A percentile compares a stretch with the other conserved stretches of the same genome.
Evolutionary conservation across 2,329 filamentous ascomycete genomes (phyloP).

Genomic region (Ambrosiella beaveri): DNA sequence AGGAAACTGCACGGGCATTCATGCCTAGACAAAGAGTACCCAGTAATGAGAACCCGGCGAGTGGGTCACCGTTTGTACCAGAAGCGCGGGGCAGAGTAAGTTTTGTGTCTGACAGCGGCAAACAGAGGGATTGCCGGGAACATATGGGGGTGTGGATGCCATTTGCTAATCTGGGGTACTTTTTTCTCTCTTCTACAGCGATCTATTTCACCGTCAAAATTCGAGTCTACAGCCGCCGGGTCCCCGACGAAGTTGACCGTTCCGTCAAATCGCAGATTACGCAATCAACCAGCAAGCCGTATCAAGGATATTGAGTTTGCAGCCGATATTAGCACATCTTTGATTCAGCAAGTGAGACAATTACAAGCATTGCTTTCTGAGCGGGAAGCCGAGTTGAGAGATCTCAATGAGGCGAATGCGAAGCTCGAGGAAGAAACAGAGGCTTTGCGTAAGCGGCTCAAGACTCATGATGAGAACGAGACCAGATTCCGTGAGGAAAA

Average conservation of each 20-base stretch:
- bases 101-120: neutral
- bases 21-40: slow-evolving; percentile 67
- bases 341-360: slow-evolving; percentile 85
- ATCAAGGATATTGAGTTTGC: slow-evolving; percentile 96
- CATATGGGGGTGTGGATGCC: neutral
- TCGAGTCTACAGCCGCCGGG: slow-evolving; percentile 65
- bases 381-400: slow-evolving; percentile 71
- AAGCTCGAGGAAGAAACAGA: slow-evolving; percentile 74
- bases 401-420: slow-evolving; percentile 43
- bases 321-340: slow-evolving; percentile 90
- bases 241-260: slow-evolving; percentile 82
- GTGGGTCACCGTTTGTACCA: slow-evolving; percentile 33
- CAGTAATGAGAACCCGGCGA: slow-evolving; percentile 36
- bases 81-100: slow-evolving; percentile 36
- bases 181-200: slow-evolving; percentile 28
- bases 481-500: slow-evolving; percentile 96
- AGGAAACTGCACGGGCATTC: slow-evolving; percentile 77
- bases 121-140: neutral
- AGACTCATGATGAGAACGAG: slow-evolving; percentile 78
- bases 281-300: slow-evolving; percentile 75
- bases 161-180: neutral
- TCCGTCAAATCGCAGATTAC: slow-evolving; percentile 56
- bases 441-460: slow-evolving; percentile 60
- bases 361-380: slow-evolving; percentile 71
- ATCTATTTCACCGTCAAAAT: slow-evolving; percentile 56